A percentile compares a stretch with the other conserved stretches of the same genome.
These are phyloP conservation scores for Phyllosticta paracitricarpa DNA, from an alignment of 2,329 filamentous ascomycete species.

Conservation along the genomic window DNA sequence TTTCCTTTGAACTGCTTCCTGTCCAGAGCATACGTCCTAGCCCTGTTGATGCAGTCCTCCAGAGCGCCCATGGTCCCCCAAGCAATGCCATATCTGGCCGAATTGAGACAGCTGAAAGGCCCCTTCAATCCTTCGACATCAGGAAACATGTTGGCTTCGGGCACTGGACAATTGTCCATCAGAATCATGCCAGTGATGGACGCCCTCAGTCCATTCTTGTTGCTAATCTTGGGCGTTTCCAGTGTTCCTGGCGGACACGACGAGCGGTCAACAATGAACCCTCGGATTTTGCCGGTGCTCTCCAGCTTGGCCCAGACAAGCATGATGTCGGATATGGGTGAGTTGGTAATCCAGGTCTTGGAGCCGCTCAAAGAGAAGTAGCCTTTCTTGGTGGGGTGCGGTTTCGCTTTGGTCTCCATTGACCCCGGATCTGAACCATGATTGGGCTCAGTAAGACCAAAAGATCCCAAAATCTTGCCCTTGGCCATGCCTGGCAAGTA, in stretches of 20 bases:
- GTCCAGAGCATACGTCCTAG: conserved; percentile 81
- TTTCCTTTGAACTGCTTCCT: conserved; percentile 94
- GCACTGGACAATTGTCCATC: conserved; percentile 80
- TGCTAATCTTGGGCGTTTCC: conserved; percentile 82
- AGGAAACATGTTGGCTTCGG: conserved; percentile 88
- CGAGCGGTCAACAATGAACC: conserved; percentile 79
- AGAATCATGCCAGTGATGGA: conserved; percentile 98
- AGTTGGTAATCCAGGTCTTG: conserved; percentile 96
- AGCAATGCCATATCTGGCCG: conserved; percentile 84
- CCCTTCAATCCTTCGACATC: conserved; percentile 76
- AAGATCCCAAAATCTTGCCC: conserved; percentile 73
- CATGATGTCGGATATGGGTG: conserved; percentile 74
- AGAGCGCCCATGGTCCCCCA: conserved; percentile 89
- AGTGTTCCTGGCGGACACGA: conserved; percentile 80
- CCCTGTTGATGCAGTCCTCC: conserved; percentile 77
- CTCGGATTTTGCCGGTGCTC: conserved; percentile 85
- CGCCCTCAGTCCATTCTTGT: conserved; percentile 89
- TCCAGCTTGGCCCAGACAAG: conserved; percentile 90
- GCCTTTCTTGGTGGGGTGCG: conserved; percentile 74
- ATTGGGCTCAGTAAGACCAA: conserved; percentile 86
- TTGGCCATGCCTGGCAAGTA: conserved; percentile 73
- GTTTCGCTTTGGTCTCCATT: conserved; percentile 81
- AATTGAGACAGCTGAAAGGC: conserved; percentile 91
- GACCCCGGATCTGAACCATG: conserved; percentile 85
- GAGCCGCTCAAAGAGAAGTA: conserved; percentile 69